Conservation (phyloP, 768 basidiomycete genomes). For the Pleurotus salmoneostramineus region DNA sequence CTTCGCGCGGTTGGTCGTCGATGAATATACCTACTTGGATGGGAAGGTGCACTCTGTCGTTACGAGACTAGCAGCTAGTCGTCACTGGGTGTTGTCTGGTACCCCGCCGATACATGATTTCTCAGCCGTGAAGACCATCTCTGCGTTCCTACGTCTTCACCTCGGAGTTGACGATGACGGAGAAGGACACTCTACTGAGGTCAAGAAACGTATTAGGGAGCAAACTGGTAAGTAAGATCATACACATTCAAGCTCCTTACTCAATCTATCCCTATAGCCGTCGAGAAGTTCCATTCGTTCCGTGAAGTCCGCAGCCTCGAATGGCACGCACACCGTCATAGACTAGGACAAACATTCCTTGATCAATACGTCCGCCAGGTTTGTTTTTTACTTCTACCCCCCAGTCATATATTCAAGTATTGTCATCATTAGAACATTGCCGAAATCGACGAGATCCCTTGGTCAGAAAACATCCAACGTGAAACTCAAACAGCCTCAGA, state of each 20-base stretch:
- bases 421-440: conserved; percentile 70
- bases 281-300: conserved; percentile 95
- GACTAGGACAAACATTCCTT: conserved; percentile 77
- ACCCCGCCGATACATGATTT: conserved; percentile 94
- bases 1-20: conserved; percentile 83
- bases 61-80: conserved; percentile 69
- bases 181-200: conserved; percentile 69
- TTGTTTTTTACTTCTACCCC: conserved; percentile 14
- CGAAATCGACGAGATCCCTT: conserved; percentile 95
- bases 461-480: conserved; percentile 54
- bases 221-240: conserved; percentile 63
- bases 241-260: not conserved
- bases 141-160: conserved; percentile 85
- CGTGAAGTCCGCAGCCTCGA: conserved; percentile 88
- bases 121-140: conserved; percentile 85
- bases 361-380: conserved; percentile 86
- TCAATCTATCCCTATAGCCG: conserved; percentile 41
- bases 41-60: conserved; percentile 78
- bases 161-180: conserved; percentile 88
- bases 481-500: conserved; percentile 88
- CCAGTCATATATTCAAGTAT: conserved; percentile 10
- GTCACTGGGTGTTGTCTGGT: conserved; percentile 95
- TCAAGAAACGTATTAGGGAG: conserved; percentile 79
- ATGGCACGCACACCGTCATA: conserved; percentile 89
- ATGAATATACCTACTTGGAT: conserved; percentile 92